These are phyloP conservation scores for Santalum album DNA, from an alignment of 164 flowering plant genomes.

Conservation along the genomic window DNA sequence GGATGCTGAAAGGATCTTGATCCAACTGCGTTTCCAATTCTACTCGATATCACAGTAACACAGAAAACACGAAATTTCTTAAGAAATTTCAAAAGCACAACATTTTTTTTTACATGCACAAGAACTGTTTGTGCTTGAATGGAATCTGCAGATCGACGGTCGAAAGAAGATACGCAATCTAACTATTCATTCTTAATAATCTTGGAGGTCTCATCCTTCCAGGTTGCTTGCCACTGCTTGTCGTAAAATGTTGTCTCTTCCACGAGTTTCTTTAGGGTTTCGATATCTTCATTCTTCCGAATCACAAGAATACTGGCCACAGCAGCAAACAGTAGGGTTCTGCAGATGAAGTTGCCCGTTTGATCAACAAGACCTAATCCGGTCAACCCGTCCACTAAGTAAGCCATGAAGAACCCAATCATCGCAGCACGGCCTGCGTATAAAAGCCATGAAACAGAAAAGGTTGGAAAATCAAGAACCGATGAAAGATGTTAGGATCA, in stretches of 20 bases:
- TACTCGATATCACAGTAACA: too few species aligned
- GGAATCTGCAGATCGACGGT: too few species aligned
- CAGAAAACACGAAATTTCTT: too few species aligned
- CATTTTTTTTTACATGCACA: too few species aligned
- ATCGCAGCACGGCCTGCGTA: conserved; percentile 95
- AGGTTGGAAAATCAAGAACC: background rate
- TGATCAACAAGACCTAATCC: conserved; percentile 96
- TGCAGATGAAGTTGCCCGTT: conserved; percentile 97
- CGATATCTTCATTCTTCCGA: conserved; percentile 88
- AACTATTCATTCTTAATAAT: conserved; percentile 29
- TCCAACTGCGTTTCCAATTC: too few species aligned
- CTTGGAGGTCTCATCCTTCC: conserved; percentile 65
- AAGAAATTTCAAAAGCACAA: too few species aligned
- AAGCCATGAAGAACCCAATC: conserved; percentile 98
- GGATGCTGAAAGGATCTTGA: too few species aligned
- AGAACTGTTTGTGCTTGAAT: too few species aligned
- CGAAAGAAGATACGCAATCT: too few species aligned
- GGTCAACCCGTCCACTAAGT: conserved; percentile 88
- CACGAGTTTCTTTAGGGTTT: conserved; percentile 65
- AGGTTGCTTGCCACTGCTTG: conserved; percentile 99
- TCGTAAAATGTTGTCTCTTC: conserved; percentile 91
- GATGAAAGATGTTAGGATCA: background rate
- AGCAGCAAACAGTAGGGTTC: conserved; percentile 74
- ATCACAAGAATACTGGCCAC: conserved; percentile 76
- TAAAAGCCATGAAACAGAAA: conserved; percentile 1